These are phyloP conservation scores for Gynostemma pentaphyllum DNA, from an alignment of 306 rosid genomes.

Conservation along the genomic window DNA sequence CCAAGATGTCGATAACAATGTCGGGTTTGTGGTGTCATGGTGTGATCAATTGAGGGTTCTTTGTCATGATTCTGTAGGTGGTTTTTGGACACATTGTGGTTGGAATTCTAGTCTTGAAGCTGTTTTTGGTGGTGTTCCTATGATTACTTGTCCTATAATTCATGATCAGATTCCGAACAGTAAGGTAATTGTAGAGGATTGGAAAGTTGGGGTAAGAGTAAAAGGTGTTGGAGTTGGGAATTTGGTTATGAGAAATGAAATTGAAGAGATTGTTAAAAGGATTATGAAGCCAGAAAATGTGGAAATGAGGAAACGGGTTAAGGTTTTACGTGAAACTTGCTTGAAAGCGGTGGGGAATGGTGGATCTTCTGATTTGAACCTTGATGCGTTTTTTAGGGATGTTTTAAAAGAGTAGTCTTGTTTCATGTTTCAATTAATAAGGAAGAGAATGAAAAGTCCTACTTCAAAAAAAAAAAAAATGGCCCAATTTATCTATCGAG, in stretches of 20 bases:
- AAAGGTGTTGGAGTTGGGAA: background rate
- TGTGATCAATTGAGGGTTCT: conserved; percentile 38
- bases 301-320: conserved; percentile 18
- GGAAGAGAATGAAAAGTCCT: too few species aligned
- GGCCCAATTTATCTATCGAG: too few species aligned
- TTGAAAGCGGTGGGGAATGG: conserved; percentile 15
- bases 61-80: conserved; percentile 25
- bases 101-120: conserved; percentile 34
- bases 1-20: background rate
- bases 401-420: conserved; percentile 3
- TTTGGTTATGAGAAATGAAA: conserved; percentile 20
- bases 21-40: conserved; percentile 28
- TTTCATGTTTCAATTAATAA: too few species aligned
- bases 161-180: conserved; percentile 23
- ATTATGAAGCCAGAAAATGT: conserved; percentile 25
- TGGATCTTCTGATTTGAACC: conserved; percentile 29
- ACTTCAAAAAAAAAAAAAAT: too few species aligned
- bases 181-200: conserved; percentile 30
- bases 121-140: conserved; percentile 26
- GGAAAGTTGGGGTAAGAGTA: conserved; percentile 22
- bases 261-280: conserved; percentile 14
- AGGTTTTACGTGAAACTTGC: conserved; percentile 8
- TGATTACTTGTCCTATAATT: conserved; percentile 19
- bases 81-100: conserved; percentile 28
- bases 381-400: conserved; percentile 26